Conservation (phyloP, 768 basidiomycete species). For the Boletus vinaceobasis region DNA sequence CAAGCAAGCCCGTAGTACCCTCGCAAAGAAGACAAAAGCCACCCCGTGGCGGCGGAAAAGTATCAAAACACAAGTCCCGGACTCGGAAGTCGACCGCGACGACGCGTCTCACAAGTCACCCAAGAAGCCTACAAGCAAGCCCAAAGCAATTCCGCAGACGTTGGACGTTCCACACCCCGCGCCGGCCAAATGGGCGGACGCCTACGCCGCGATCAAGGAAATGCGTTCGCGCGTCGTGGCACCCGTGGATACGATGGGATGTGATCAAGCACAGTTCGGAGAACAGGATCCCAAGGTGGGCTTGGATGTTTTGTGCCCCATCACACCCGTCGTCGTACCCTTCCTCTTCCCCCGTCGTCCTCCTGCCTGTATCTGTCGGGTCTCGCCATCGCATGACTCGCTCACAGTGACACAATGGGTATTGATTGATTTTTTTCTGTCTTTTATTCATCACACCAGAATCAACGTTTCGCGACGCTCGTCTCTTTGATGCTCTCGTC, state of each 20-base stretch:
- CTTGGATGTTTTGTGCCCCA: background rate
- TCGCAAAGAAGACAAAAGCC: background rate
- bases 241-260: slow-evolving; percentile 93
- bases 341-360: background rate
- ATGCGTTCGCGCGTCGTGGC: slow-evolving; percentile 75
- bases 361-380: background rate
- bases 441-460: slow-evolving; percentile 41
- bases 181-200: slow-evolving; percentile 64
- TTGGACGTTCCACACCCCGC: slow-evolving; percentile 62
- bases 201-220: slow-evolving; percentile 66
- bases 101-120: background rate
- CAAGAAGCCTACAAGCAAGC: slow-evolving; percentile 45
- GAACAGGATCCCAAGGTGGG: slow-evolving; percentile 66
- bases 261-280: slow-evolving; percentile 62
- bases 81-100: background rate
- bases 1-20: background rate
- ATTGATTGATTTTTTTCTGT: background rate
- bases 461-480: slow-evolving; percentile 76
- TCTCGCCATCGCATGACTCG: background rate
- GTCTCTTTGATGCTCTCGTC: slow-evolving; percentile 94
- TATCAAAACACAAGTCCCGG: background rate
- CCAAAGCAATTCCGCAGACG: slow-evolving; percentile 51
- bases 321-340: background rate
- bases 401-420: background rate
- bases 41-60: background rate